These are phyloP conservation scores for Pythium scleroteichum DNA, from an alignment of 352 stramenopile genomes.

Conservation along the genomic window DNA sequence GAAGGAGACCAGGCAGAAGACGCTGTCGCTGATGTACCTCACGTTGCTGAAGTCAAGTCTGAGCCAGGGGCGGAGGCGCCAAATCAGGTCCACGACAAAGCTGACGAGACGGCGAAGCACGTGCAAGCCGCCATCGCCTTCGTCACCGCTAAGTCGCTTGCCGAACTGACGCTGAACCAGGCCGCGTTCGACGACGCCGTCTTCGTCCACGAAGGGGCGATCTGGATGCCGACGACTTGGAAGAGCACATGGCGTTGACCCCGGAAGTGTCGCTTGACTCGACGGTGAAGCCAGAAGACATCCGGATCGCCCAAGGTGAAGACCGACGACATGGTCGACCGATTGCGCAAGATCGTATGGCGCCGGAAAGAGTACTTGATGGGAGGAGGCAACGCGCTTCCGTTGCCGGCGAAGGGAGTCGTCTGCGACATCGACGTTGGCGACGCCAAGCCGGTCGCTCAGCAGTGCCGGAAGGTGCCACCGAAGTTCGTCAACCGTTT, in stretches of 20 bases:
- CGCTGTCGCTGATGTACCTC: constrained; percentile 7
- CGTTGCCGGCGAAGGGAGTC: constrained; percentile 17
- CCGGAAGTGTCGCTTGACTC: constrained; percentile 17
- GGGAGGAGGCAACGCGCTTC: constrained; percentile 25
- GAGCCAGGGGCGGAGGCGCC: too few species aligned
- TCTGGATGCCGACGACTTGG: constrained; percentile 17
- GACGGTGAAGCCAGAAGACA: constrained; percentile 25
- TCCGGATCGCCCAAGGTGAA: constrained; percentile 15
- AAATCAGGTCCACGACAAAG: too few species aligned
- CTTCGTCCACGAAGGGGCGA: constrained; percentile 19
- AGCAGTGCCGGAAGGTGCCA: constrained; percentile 16
- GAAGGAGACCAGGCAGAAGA: background rate
- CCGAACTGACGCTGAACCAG: background rate
- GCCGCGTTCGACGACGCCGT: constrained; percentile 1
- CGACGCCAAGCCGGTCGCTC: constrained; percentile 22
- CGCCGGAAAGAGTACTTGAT: constrained; percentile 21
- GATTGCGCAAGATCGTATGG: constrained; percentile 26
- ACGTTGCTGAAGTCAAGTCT: background rate
- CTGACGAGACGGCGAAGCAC: background rate
- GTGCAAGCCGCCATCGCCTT: background rate
- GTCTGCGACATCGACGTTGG: constrained; percentile 42
- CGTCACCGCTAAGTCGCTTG: background rate
- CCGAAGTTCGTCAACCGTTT: constrained; percentile 26
- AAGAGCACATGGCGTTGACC: constrained; percentile 20
- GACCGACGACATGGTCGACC: constrained; percentile 16